Conservation (phyloP, 2,329 filamentous ascomycete species). For the Fusarium nelsonii region DNA sequence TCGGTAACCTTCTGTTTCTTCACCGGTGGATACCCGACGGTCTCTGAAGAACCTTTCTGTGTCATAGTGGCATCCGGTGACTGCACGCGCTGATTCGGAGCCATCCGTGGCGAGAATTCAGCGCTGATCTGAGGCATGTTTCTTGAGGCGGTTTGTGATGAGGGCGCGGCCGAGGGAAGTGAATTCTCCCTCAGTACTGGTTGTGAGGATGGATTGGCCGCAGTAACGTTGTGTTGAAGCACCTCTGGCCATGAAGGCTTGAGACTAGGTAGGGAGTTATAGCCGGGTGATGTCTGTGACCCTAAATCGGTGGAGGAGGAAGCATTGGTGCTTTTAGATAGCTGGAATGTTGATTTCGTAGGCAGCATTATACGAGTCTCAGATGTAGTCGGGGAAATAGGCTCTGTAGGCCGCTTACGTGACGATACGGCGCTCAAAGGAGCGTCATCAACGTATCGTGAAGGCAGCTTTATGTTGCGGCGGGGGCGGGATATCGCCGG, state of each 20-base stretch:
- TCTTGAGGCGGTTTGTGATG: neutral
- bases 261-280: too few species aligned
- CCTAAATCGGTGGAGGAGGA: too few species aligned
- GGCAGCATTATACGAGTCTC: neutral
- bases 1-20: neutral
- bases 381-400: neutral
- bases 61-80: rapidly evolving
- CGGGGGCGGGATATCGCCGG: neutral
- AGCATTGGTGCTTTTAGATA: too few species aligned
- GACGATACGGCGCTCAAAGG: neutral
- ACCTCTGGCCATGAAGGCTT: too few species aligned
- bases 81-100: neutral
- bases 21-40: neutral
- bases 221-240: too few species aligned
- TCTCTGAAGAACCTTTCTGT: too few species aligned
- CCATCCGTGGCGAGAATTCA: neutral
- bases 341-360: too few species aligned
- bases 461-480: neutral
- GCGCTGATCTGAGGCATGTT: neutral
- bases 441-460: neutral
- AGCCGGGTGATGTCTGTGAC: too few species aligned
- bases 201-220: neutral
- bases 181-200: too few species aligned
- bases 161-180: neutral
- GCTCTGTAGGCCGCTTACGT: neutral